Percentiles rank a stretch among this genome's conserved stretches.
Conservation (phyloP, 768 basidiomycete genomes). For the Pisolithus orientalis region DNA sequence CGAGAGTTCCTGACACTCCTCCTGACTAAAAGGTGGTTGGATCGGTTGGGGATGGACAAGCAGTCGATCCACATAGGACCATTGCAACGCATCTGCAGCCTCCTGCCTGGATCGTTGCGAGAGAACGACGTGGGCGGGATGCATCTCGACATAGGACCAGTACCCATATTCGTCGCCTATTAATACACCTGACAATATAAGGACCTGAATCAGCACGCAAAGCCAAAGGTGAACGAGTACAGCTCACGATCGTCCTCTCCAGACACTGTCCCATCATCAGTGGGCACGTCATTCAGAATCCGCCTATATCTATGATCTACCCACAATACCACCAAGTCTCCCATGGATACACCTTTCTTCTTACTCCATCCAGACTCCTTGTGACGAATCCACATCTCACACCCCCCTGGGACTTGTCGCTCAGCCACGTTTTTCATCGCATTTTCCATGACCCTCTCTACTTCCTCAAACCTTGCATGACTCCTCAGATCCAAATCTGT, state of each 20-base stretch:
- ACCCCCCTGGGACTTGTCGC: slow-evolving; percentile 29
- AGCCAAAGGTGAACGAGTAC: background rate
- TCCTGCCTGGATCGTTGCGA: slow-evolving; percentile 53
- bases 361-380: slow-evolving; percentile 25
- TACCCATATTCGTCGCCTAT: slow-evolving; percentile 69
- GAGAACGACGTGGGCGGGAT: slow-evolving; percentile 64
- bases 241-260: slow-evolving; percentile 38
- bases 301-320: slow-evolving; percentile 59
- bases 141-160: slow-evolving; percentile 75
- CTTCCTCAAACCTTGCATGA: slow-evolving; percentile 40
- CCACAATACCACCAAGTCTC: slow-evolving; percentile 44
- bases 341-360: slow-evolving; percentile 17
- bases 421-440: slow-evolving; percentile 18
- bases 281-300: slow-evolving; percentile 42
- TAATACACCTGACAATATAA: slow-evolving; percentile 37
- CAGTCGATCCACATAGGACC: slow-evolving; percentile 77
- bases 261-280: slow-evolving; percentile 18
- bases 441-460: slow-evolving; percentile 25
- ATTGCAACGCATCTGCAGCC: slow-evolving; percentile 69
- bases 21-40: slow-evolving; percentile 65
- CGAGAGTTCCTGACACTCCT: slow-evolving; percentile 73
- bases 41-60: slow-evolving; percentile 52
- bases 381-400: slow-evolving; percentile 56
- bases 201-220: background rate
- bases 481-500: slow-evolving; percentile 66